Conservation (phyloP, 2,329 filamentous ascomycete genomes). For the Aureobasidium uvarum region DNA sequence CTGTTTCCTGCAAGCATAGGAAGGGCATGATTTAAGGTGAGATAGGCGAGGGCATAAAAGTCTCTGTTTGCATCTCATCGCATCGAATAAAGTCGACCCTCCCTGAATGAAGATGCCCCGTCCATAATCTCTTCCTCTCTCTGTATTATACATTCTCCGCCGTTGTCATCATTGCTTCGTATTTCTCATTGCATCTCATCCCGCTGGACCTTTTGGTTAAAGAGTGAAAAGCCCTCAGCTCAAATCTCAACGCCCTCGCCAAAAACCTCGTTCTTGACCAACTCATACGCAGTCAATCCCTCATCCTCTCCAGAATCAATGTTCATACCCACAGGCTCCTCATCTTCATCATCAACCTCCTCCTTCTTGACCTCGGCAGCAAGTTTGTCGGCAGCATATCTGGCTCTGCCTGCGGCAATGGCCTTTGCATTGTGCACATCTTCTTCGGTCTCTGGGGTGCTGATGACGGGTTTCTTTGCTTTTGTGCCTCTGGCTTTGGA, state of each 20-base stretch:
- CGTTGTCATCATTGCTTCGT: not conserved
- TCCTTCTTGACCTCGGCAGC: constrained; percentile 7
- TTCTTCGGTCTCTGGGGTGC: constrained; percentile 4
- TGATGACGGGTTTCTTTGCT: not conserved
- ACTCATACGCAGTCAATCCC: constrained; percentile 1
- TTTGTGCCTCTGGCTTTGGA: not conserved
- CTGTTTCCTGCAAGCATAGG: not conserved
- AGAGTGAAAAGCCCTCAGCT: too few species aligned
- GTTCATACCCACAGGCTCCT: not conserved
- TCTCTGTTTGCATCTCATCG: not conserved
- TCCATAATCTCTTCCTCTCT: not conserved
- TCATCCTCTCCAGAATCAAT: constrained; percentile 9
- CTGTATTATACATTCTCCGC: not conserved
- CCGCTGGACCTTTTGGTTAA: not conserved
- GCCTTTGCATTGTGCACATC: constrained; percentile 4
- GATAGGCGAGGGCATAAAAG: not conserved
- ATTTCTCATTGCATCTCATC: not conserved
- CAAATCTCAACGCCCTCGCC: constrained; percentile 7
- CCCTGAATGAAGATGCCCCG: not conserved
- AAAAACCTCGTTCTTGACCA: constrained; percentile 5
- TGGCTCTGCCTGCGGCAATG: constrained; percentile 16
- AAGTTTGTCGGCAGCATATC: constrained; percentile 4
- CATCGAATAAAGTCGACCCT: not conserved
- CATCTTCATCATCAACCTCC: not conserved
- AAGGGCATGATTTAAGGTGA: not conserved